phyloP scores from a whole-genome alignment of 2,329 filamentous ascomycete genomes.

The Xylogone sp. region DNA sequence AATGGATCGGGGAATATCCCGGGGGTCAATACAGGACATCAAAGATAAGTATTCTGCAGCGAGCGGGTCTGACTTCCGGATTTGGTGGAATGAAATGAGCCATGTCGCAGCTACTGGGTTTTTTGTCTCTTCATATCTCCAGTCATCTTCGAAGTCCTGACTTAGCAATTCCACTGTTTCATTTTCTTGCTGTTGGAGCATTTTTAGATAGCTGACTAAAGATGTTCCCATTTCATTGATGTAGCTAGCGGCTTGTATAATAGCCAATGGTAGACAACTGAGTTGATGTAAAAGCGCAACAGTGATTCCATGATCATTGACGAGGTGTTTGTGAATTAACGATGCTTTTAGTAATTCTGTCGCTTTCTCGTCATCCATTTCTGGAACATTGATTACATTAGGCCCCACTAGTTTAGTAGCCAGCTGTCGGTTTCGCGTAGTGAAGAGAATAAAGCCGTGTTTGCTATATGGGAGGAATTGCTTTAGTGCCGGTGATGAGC shows the following conservation, averaged over 20 bases:
- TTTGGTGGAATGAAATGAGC: conserved; percentile 37
- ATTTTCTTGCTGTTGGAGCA: conserved; percentile 28
- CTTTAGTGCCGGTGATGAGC: conserved; percentile 17
- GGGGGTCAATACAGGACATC: conserved; percentile 36
- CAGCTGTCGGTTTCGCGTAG: conserved; percentile 31
- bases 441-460: conserved; percentile 32
- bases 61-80: conserved; percentile 20
- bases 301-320: conserved; percentile 7
- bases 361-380: conserved; percentile 28
- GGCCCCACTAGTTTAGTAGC: conserved; percentile 22
- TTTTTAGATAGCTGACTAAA: conserved; percentile 29
- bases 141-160: conserved; percentile 30
- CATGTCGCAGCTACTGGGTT: conserved; percentile 35
- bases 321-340: conserved; percentile 4
- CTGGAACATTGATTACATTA: conserved; percentile 25
- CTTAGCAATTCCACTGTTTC: conserved; percentile 29
- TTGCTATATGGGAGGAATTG: conserved; percentile 30
- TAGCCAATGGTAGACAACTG: conserved; percentile 36
- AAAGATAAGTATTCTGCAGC: conserved; percentile 35
- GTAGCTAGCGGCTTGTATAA: conserved; percentile 37
- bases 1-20: conserved; percentile 33
- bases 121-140: conserved; percentile 26
- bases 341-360: conserved; percentile 22
- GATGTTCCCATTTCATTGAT: conserved; percentile 28
- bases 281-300: conserved; percentile 29